A percentile compares a stretch with the other conserved stretches of the same genome.
Conservation (phyloP, 1,284 basidiomycete genomes). For the Coniferiporia sulphurascens region DNA sequence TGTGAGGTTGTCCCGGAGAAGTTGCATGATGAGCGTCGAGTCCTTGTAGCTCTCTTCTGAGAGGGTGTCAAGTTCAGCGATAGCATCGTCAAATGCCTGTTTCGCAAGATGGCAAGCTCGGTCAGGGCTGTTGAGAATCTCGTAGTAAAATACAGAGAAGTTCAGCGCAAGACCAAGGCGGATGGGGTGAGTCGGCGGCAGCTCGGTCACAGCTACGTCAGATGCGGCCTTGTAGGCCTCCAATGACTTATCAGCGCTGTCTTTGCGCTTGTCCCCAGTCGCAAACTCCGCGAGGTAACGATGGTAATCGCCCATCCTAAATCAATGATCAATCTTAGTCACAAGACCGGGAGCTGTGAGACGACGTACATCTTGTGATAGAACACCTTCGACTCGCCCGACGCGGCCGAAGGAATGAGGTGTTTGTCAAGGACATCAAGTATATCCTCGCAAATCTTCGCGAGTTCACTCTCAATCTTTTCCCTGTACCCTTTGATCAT, state of each 20-base stretch:
- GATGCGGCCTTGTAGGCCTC: slow-evolving; percentile 99
- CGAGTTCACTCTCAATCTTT: slow-evolving; percentile 97
- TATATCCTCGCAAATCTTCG: slow-evolving; percentile 99
- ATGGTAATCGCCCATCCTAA: slow-evolving; percentile 99
- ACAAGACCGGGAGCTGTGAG: not conserved
- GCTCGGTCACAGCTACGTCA: slow-evolving; percentile 95
- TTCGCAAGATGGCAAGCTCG: slow-evolving; percentile 99
- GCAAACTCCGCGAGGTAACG: slow-evolving; percentile 99
- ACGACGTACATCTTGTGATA: slow-evolving; percentile 95
- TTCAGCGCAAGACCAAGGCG: slow-evolving; percentile 98
- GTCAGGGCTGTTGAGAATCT: slow-evolving; percentile 99
- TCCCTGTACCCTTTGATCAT: slow-evolving; percentile 99
- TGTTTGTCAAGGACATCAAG: slow-evolving; percentile 98
- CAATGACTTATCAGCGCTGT: slow-evolving; percentile 96
- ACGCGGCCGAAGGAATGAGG: slow-evolving; percentile 96
- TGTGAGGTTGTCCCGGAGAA: slow-evolving; percentile 97
- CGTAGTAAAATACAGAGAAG: slow-evolving; percentile 99
- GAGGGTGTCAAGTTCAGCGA: slow-evolving; percentile 98
- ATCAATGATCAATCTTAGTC: slow-evolving; percentile 7
- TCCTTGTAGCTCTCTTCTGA: slow-evolving; percentile 99
- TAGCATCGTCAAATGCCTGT: slow-evolving; percentile 99
- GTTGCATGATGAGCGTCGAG: slow-evolving; percentile 98
- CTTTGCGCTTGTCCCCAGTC: slow-evolving; percentile 98
- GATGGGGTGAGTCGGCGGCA: slow-evolving; percentile 98
- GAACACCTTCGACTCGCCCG: slow-evolving; percentile 99